These are phyloP conservation scores for Tuber borchii DNA, from an alignment of 495 filamentous ascomycete genomes.

Conservation along the genomic window DNA sequence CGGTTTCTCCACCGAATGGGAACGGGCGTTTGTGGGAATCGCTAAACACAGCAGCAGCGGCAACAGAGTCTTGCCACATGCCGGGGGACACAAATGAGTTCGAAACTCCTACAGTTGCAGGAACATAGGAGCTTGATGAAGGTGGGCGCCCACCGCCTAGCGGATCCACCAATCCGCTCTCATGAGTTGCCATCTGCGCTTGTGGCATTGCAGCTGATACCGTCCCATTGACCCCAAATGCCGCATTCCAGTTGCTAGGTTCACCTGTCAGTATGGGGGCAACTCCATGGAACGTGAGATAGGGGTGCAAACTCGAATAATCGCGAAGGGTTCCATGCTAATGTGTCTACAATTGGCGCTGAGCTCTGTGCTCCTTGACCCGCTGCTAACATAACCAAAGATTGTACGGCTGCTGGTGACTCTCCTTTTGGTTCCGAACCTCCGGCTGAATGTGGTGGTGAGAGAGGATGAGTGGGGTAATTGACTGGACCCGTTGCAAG, in stretches of 20 bases:
- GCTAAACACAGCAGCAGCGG: conserved; percentile 69
- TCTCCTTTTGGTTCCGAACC: conserved; percentile 72
- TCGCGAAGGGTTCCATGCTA: conserved; percentile 81
- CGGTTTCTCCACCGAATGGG: conserved; percentile 37
- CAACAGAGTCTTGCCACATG: conserved; percentile 95
- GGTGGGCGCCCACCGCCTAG: conserved; percentile 42
- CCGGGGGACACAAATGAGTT: conserved; percentile 73
- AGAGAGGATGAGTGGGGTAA: conserved; percentile 69
- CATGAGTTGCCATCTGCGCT: conserved; percentile 32
- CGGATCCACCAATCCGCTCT: conserved; percentile 41
- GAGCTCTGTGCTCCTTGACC: conserved; percentile 49
- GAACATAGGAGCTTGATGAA: conserved; percentile 49
- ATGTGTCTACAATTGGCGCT: conserved; percentile 59
- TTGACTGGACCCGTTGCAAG: conserved; percentile 58
- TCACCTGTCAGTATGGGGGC: conserved; percentile 7
- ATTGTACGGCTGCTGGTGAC: conserved; percentile 65
- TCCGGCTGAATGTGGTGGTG: conserved; percentile 72
- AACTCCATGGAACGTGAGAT: background rate
- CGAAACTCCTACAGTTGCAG: conserved; percentile 46
- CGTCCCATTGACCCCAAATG: conserved; percentile 42
- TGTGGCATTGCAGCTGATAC: conserved; percentile 33
- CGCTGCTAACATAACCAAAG: conserved; percentile 67
- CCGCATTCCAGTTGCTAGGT: conserved; percentile 41
- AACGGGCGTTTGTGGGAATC: conserved; percentile 41
- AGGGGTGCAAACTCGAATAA: conserved; percentile 79